Evolutionary conservation across 139 green algal species (phyloP).

Genomic region (Coelastrella sp.): DNA sequence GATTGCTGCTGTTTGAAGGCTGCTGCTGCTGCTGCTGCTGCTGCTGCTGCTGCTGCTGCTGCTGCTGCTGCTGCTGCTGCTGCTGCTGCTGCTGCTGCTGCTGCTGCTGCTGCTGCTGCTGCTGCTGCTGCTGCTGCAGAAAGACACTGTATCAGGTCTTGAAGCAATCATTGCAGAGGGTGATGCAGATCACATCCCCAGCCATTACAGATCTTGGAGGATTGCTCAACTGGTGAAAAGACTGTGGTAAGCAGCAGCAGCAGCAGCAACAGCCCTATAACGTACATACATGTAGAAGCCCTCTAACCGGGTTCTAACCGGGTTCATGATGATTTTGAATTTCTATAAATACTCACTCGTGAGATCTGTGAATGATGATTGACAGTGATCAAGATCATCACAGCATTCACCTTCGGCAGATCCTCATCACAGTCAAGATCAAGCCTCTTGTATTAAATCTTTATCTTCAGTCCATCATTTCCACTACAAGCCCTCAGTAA

Average conservation of each 20-base stretch:
- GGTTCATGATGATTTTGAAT: no score
- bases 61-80: not conserved
- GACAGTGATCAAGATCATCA: no score
- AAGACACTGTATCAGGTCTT: not conserved
- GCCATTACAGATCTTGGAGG: not conserved
- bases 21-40: no score
- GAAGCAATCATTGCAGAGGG: conserved; percentile 8
- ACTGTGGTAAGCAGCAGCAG: not conserved
- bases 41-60: not conserved
- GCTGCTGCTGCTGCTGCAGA: conserved; percentile 14
- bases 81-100: not conserved
- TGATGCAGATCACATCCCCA: conserved; percentile 7
- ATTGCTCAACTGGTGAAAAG: conserved; percentile 4
- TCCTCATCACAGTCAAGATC: not conserved
- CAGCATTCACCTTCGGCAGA: no score
- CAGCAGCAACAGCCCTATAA: no score
- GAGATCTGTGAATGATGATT: no score
- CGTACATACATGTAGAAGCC: no score
- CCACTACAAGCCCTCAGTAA: not conserved
- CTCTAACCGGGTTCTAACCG: no score
- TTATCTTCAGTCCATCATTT: not conserved
- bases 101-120: not conserved
- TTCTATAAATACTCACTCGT: no score
- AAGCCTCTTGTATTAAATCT: not conserved
- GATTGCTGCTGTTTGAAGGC: no score